Evolutionary conservation across 176 grass and related monocot genomes (phyloP), one percentile per base, ranked within the genome.

Genomic region (Ampelocalamus luodianensis): DNA sequence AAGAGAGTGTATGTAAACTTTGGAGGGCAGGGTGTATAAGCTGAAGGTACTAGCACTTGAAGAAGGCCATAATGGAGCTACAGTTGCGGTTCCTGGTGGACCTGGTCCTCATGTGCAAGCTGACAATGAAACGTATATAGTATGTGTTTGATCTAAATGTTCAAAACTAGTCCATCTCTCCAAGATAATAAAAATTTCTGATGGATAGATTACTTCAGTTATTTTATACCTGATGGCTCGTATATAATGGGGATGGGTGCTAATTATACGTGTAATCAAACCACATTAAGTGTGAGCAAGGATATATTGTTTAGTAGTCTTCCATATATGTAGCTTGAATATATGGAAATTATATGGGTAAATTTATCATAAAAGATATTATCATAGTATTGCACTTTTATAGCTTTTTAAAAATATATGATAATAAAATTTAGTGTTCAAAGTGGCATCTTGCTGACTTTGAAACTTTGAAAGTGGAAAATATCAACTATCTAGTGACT

Each of bases 31-130:
- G 56, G 74, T 32, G 79, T 90, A 79, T 67, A 83, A 63, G 84
- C 79, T 73, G 58, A 79, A 83, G 74, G 73, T 78, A 71, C 88
- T 73, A 26, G 74, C 50, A 78, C 79, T 83, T 82, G 62, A 49
- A 49, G 74, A 83, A 83, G 67, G 68, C 84, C 42, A 85, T 86
- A 26, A 85, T 85, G 77, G 50, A 69, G 87, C 51, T 69, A 76
- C 89, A 85, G 71, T 58, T 54, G 68, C 64, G 78, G 80, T 51
- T 91, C 65, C 73, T 45, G 78, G 27, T 81, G 80, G 44, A 89
- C 65, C 73, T 45, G 78, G 27, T 18, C 66, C 60, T 65, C 76
- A 87, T 59, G 82, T 80, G 68, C 63, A 87, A 49, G 61, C 66
- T 78, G 90, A 92, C 89, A 71, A 9, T 13, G 32, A 60, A 55